These are phyloP conservation scores for Rossbeevera mucosa DNA, from an alignment of 768 basidiomycete species.

Conservation along the genomic window DNA sequence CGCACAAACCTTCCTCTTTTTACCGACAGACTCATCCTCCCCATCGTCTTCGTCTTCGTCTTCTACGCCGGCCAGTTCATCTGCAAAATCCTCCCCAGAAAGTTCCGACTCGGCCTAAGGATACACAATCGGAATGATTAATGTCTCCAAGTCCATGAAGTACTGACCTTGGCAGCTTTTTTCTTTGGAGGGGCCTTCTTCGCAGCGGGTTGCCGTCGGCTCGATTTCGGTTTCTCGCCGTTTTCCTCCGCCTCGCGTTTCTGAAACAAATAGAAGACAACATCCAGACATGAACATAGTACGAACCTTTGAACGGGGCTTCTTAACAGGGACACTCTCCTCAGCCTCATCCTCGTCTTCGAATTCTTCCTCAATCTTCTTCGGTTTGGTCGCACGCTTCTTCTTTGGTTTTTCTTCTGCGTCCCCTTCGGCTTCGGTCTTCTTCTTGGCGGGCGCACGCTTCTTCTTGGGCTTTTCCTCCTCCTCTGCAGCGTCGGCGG, in stretches of 20 bases:
- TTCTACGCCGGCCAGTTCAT: conserved; percentile 41
- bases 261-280: conserved; percentile 17
- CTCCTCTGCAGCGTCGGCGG: conserved; percentile 42
- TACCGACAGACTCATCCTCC: conserved; percentile 36
- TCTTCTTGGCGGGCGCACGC: conserved; percentile 36
- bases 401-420: conserved; percentile 36
- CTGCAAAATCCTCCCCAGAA: conserved; percentile 46
- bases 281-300: conserved; percentile 7
- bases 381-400: conserved; percentile 30
- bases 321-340: conserved; percentile 33
- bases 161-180: conserved; percentile 36
- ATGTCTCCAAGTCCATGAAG: not conserved
- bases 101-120: conserved; percentile 34
- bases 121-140: not conserved
- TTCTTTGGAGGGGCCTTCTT: conserved; percentile 49
- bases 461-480: conserved; percentile 55
- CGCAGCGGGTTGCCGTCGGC: conserved; percentile 40
- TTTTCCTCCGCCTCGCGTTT: conserved; percentile 32
- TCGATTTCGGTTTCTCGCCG: conserved; percentile 45
- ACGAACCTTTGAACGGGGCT: conserved; percentile 35
- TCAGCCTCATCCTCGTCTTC: conserved; percentile 33
- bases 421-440: conserved; percentile 30
- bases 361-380: conserved; percentile 32
- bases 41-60: conserved; percentile 44
- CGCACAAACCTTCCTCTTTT: conserved; percentile 66